Percentiles rank a stretch among this genome's conserved stretches.
Conservation (phyloP, 176 grass and related monocot genomes). For the Bolboschoenus planiculmis region DNA sequence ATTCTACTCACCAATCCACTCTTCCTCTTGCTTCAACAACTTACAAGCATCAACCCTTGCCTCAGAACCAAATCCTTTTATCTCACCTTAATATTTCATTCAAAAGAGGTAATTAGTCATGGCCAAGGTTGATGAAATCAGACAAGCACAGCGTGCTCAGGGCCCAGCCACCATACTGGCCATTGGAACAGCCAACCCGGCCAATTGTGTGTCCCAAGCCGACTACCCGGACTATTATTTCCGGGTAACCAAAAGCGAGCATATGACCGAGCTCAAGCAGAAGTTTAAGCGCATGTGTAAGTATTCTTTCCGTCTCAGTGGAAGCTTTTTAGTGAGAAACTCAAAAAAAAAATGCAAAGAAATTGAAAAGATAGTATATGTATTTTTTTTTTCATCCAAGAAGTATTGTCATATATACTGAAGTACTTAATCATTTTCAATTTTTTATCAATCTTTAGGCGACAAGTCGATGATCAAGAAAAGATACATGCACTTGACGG, state of each 20-base stretch:
- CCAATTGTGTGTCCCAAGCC: neutral
- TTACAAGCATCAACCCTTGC: neutral
- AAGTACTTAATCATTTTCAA: neutral
- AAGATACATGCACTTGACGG: neutral
- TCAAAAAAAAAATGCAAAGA: no score
- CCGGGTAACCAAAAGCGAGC: neutral
- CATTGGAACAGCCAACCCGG: constrained; percentile 13
- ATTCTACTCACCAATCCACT: neutral
- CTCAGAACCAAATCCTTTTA: neutral
- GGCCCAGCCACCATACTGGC: constrained; percentile 8
- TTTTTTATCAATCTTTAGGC: neutral
- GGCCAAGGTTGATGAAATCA: constrained; percentile 3
- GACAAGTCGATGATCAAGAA: neutral
- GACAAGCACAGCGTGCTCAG: constrained; percentile 17
- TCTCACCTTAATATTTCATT: neutral
- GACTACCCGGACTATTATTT: neutral
- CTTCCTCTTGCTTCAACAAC: neutral
- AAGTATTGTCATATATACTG: neutral
- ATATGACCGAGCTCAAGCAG: constrained; percentile 17
- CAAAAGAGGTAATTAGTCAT: neutral
- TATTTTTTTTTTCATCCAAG: no score
- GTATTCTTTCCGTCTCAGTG: neutral
- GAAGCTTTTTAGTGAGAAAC: no score
- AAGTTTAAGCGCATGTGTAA: constrained; percentile 24
- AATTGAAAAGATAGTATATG: no score